Conservation (phyloP, 371 early-diverging fungal genomes). For the Zopfochytrium polystomum region DNA sequence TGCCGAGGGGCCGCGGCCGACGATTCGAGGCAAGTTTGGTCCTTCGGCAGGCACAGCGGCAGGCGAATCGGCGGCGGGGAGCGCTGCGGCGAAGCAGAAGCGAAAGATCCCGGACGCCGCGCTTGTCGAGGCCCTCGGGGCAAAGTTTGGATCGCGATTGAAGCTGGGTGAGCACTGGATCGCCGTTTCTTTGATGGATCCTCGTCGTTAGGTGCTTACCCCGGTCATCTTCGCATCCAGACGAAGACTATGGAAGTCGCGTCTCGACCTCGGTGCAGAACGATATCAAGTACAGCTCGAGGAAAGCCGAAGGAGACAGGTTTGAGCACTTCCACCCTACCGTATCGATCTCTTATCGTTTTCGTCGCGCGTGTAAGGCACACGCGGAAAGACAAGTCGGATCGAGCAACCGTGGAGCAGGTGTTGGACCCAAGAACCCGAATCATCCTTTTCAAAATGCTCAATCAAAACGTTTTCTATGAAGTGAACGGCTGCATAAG, state of each 20-base stretch:
- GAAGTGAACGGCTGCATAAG: constrained; percentile 97
- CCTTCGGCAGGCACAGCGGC: constrained; percentile 1
- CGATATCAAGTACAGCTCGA: constrained; percentile 65
- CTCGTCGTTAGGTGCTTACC: background rate
- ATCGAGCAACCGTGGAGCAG: constrained; percentile 97
- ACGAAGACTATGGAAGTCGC: constrained; percentile 48
- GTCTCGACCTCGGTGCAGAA: constrained; percentile 51
- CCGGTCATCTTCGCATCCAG: constrained; percentile 15
- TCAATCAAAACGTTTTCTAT: constrained; percentile 83
- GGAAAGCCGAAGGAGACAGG: constrained; percentile 78
- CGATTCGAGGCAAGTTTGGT: background rate
- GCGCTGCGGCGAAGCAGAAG: constrained; percentile 16
- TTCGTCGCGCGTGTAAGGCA: constrained; percentile 9
- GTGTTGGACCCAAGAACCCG: constrained; percentile 98
- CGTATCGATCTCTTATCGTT: constrained; percentile 13
- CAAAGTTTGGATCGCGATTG: constrained; percentile 31
- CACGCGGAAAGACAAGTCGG: constrained; percentile 80
- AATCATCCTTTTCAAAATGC: constrained; percentile 93
- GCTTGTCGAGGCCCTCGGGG: constrained; percentile 26
- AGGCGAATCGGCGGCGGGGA: constrained; percentile 9
- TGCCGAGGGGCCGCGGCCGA: constrained; percentile 23
- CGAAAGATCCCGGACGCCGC: constrained; percentile 1
- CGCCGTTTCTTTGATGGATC: background rate
- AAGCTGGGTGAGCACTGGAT: constrained; percentile 15
- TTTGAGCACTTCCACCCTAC: constrained; percentile 21